Base-by-base conservation (phyloP, 208 protist genomes). In the Trypanosoma platydactyli region DNA sequence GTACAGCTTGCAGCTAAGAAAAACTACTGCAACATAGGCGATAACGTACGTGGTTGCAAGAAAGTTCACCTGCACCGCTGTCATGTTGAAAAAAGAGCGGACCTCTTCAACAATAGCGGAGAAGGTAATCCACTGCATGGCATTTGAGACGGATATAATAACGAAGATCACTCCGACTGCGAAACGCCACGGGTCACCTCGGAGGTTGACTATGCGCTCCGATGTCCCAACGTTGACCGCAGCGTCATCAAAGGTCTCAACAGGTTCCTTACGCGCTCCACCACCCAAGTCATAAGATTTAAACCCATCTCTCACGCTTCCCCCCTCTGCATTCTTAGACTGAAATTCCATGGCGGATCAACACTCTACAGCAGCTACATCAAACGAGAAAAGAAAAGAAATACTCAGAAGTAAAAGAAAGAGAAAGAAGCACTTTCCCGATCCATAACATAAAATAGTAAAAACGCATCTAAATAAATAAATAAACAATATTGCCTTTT, bases 1-100 rank as follows among this genome's bases (percentile, higher is more conserved):
- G 63, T 86, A 92, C 22, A 89, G 62, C 66, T 89, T 89, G 62
- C 86, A 92, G 63, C 83, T 92, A n/a, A 92, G 66, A 53, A 92
- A 89, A 35, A 89, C 86, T 62, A 80, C 76, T 18, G 64, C 70
- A 9, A 92, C 81, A 44, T 92, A 92, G n/a, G 83, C 76, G 44
- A 92, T 87, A 44, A 92, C 80, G 68, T 92, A 92, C 35, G 75
- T 88, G 11, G 80, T 86, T 13, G 83, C 58, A n/a, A 92, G 76
- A 59, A 87, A 85, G 71, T 89, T 88, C 0, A 89, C 73, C 35
- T 85, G 76, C 6, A 75, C 73, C 5, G 86, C 71, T 45, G 46
- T 84, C 73, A 86, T 88, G 48, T 65, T n/a, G 40, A 89, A 90
- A 48, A 76, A 88, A n/a, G 25, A 15, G 18, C 77, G 73, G 27